Base-by-base conservation (phyloP, 2,329 filamentous ascomycete genomes). In the Penicillium italicum region DNA sequence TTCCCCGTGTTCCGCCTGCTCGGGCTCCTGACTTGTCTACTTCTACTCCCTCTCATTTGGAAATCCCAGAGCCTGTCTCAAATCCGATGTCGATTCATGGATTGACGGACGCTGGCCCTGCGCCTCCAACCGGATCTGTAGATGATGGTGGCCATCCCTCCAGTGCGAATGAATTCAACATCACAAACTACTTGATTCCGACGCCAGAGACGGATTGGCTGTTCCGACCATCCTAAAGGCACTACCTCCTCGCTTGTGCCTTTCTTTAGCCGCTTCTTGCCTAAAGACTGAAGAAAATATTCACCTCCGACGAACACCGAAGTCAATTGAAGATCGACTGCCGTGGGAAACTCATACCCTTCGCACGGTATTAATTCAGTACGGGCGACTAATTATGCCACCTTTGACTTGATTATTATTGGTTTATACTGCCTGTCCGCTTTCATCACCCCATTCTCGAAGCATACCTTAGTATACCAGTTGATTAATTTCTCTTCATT, bases 1-100 rank as follows among this genome's bases (percentile, higher is more conserved):
- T 95, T 53, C 92, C 92, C 1, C 80, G 91, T 18, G 76, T 96
- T 24, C 82, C 82, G 0, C 73, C 76, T 20, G 54, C 68, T 5
- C 66, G 73, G 6, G 67, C 68, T 1, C 60, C 67, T 11, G 68
- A 69, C 22, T 61, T 66, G 4, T 53, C 18, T 22, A 30, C 51
- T 9, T 58, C 67, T 3, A 48, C 62, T 6, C 63, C 64, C 10
- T 62, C 64, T 6, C 61, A 62, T 31, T 47, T 70, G n/a, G 66
- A 68, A 26, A 66, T 71, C 5, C 49, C 56, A 4, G 65, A 61
- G 7, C 14, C 67, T 10, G 64, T 67, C 22, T 60, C 64, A 14
- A 68, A 74, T 44, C 70, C 69, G 5, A 74, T 72, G 67, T 72
- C 72, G 2, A 72, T 74, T 12, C 66, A 73, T 55, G 71, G 71